A percentile compares a stretch with the other conserved stretches of the same genome.
These are phyloP conservation scores for Bombardia bombarda DNA, from an alignment of 495 filamentous ascomycete genomes.

Conservation along the genomic window DNA sequence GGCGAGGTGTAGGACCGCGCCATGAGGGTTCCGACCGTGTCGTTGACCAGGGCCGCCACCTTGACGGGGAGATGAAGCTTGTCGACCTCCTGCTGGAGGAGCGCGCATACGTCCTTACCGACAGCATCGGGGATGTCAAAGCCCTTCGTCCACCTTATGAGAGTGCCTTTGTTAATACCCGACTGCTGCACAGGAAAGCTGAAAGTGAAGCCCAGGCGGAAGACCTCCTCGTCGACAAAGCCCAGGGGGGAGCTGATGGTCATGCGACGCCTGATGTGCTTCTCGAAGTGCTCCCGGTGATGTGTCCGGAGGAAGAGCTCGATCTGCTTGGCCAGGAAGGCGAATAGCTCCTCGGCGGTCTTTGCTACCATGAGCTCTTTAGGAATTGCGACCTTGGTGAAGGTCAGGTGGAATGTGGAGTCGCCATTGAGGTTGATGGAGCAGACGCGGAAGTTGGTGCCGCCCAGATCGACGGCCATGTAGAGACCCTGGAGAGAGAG, in stretches of 20 bases:
- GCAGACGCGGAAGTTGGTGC: constrained; percentile 97
- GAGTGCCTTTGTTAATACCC: constrained; percentile 85
- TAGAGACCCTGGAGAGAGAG: constrained; percentile 66
- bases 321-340: constrained; percentile 88
- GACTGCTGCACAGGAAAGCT: constrained; percentile 91
- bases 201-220: constrained; percentile 94
- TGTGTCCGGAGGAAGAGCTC: constrained; percentile 77
- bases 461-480: constrained; percentile 91
- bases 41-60: constrained; percentile 92
- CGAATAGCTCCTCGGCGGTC: constrained; percentile 79
- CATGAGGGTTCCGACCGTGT: constrained; percentile 97
- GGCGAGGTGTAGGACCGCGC: constrained; percentile 90
- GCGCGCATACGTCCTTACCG: constrained; percentile 86
- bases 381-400: constrained; percentile 87
- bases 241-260: constrained; percentile 45
- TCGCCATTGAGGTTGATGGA: constrained; percentile 88
- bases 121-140: constrained; percentile 91
- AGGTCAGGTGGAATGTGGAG: constrained; percentile 82
- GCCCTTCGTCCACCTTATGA: constrained; percentile 97
- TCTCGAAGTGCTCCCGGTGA: constrained; percentile 81
- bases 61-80: constrained; percentile 77
- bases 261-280: constrained; percentile 52
- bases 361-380: constrained; percentile 83
- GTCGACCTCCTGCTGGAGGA: constrained; percentile 90
- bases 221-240: constrained; percentile 60